Conservation (phyloP, 2,329 filamentous ascomycete genomes). For the Pseudogymnoascus destructans region DNA sequence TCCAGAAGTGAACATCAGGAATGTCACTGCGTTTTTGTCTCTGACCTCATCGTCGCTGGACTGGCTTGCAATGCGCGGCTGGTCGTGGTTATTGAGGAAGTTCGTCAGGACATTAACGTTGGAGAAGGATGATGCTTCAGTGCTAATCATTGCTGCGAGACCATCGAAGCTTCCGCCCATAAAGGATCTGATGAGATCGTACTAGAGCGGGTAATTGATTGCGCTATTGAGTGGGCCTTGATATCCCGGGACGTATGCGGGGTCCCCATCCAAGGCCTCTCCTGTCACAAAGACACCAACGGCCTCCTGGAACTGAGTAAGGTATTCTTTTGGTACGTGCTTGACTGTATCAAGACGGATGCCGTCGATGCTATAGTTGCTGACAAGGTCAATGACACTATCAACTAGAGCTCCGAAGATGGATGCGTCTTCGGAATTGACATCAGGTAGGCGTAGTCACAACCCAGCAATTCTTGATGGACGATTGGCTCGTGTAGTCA, state of each 20-base stretch:
- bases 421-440: constrained; percentile 29
- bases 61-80: constrained; percentile 27
- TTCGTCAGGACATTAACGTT: constrained; percentile 28
- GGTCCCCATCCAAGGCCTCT: constrained; percentile 42
- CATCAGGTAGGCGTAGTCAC: constrained; percentile 32
- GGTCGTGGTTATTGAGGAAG: constrained; percentile 34
- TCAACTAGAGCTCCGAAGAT: constrained; percentile 28
- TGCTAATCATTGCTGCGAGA: constrained; percentile 10
- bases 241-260: constrained; percentile 31
- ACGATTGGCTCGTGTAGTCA: constrained; percentile 24
- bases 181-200: constrained; percentile 11
- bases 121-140: constrained; percentile 19
- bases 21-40: constrained; percentile 35
- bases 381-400: constrained; percentile 30
- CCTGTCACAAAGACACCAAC: constrained; percentile 45
- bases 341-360: constrained; percentile 36
- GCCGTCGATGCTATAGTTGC: constrained; percentile 34
- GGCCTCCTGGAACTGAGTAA: constrained; percentile 37
- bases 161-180: constrained; percentile 8
- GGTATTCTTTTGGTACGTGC: constrained; percentile 37
- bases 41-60: constrained; percentile 11
- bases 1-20: constrained; percentile 36
- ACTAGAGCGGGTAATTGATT: constrained; percentile 34
- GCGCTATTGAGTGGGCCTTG: constrained; percentile 32
- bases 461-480: constrained; percentile 33